Conservation (phyloP, 2,329 filamentous ascomycete species). For the Trichophyton mentagrophytes region DNA sequence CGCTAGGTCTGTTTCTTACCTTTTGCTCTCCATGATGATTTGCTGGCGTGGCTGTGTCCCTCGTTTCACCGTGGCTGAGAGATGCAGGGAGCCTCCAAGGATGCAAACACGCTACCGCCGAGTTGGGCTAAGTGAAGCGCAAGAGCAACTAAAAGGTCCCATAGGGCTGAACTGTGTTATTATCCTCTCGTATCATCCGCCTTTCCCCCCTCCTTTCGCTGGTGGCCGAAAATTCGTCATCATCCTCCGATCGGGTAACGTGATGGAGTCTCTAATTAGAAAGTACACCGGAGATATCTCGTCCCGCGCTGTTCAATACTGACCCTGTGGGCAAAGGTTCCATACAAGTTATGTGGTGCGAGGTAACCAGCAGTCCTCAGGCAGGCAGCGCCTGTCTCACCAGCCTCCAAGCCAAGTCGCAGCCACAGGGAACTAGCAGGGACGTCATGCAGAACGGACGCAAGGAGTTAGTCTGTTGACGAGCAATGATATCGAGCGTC, state of each 20-base stretch:
- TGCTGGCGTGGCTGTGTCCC: not conserved
- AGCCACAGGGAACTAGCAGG: not conserved
- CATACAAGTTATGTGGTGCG: no score
- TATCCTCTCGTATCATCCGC: not conserved
- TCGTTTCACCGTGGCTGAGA: not conserved
- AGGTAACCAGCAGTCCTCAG: not conserved
- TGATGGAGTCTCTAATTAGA: not conserved
- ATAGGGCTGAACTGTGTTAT: constrained; percentile 1
- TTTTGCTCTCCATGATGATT: not conserved
- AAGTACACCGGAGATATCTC: not conserved
- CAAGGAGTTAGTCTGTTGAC: not conserved
- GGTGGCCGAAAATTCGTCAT: not conserved
- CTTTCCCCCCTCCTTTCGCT: not conserved
- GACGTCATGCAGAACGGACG: not conserved
- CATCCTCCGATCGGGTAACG: not conserved
- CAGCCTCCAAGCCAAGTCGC: not conserved
- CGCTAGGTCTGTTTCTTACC: not conserved
- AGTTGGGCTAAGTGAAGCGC: constrained; percentile 2
- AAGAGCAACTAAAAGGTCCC: not conserved
- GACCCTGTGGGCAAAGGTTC: no score
- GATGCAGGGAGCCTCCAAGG: not conserved
- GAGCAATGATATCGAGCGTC: not conserved
- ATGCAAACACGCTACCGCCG: not conserved
- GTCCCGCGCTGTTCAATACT: not conserved
- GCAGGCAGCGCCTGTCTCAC: not conserved